These are phyloP conservation scores for Candida sphagnicola DNA, from an alignment of 805 yeast genomes.

Conservation along the genomic window DNA sequence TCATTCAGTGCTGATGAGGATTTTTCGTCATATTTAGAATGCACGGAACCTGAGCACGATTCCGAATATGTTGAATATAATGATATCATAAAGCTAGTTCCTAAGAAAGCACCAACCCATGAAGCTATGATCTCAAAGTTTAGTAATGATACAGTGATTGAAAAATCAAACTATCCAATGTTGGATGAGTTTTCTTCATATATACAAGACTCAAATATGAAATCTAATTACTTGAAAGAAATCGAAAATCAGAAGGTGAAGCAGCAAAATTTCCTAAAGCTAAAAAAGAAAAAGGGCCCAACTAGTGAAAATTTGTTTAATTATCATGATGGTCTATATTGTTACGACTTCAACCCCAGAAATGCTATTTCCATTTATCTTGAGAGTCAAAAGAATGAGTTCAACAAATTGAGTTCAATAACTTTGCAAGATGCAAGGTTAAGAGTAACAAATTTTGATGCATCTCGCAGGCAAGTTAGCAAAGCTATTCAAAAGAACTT, in stretches of 20 bases:
- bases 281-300: neutral
- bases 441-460: constrained; percentile 6
- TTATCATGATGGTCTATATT: constrained; percentile 20
- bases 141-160: constrained; percentile 8
- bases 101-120: constrained; percentile 13
- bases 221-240: constrained; percentile 5
- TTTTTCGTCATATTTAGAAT: constrained; percentile 10
- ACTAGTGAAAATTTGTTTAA: constrained; percentile 13
- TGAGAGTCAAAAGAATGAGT: neutral
- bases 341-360: constrained; percentile 21
- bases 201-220: constrained; percentile 1
- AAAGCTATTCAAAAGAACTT: constrained; percentile 3
- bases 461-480: constrained; percentile 6
- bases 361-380: constrained; percentile 1
- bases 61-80: constrained; percentile 4
- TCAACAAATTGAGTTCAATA: neutral
- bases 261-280: neutral
- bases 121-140: constrained; percentile 16
- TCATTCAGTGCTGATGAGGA: constrained; percentile 17
- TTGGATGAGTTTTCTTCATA: constrained; percentile 6
- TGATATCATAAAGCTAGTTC: constrained; percentile 14
- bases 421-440: constrained; percentile 3
- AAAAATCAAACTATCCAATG: constrained; percentile 16
- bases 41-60: constrained; percentile 8
- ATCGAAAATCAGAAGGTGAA: constrained; percentile 6